Evolutionary conservation across 106 monocot genomes (phyloP), one percentile per base, ranked within the genome.

Genomic region (Dendrobium officinale): DNA sequence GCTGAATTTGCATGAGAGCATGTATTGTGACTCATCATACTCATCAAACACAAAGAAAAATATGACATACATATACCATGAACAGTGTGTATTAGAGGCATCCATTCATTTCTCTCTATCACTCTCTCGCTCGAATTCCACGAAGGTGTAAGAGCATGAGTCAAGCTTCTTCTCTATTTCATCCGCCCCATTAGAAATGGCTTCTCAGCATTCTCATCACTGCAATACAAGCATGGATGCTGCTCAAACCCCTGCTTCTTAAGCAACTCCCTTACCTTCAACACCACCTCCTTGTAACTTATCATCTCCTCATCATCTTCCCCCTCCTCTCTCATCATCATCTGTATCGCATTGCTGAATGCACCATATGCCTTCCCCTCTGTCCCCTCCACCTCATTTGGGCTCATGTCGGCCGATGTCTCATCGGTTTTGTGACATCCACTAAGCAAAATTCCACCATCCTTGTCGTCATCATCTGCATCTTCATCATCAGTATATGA

Each of bases 201-300:
- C 2, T 82, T 84, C 5, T 87, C 90, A 33, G 90, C 96, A 51
- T 91, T 91, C 26, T n/a, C 77, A 75, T 96, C 93, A 55, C 86
- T 88, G 86, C 96, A 91, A 76, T 96, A 96, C 26, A 96, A 75
- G 81, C 96, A 89, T 4, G 96, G 96, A 37, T 91, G 92, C 80
- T 95, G 95, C 77, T 20, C 19, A 55, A 92, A 85, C 4, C 87
- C 80, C 41, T 88, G 83, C 56, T 76, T 24, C 6, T 20, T 15
- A 43, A 95, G 83, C 84, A 87, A 19, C 73, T 74, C 67, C 55
- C 95, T 67, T 3, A 87, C 86, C 18, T 20, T 40, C 45, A 29
- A 48, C 70, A 95, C 92, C 54, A 95, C 48, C 78, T 92, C 86
- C 55, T 82, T 67, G 79, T 95, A 92, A 84, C 87, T 87, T 9